Conservation (phyloP, 2,329 filamentous ascomycete species). For the Phoma herbarum region DNA sequence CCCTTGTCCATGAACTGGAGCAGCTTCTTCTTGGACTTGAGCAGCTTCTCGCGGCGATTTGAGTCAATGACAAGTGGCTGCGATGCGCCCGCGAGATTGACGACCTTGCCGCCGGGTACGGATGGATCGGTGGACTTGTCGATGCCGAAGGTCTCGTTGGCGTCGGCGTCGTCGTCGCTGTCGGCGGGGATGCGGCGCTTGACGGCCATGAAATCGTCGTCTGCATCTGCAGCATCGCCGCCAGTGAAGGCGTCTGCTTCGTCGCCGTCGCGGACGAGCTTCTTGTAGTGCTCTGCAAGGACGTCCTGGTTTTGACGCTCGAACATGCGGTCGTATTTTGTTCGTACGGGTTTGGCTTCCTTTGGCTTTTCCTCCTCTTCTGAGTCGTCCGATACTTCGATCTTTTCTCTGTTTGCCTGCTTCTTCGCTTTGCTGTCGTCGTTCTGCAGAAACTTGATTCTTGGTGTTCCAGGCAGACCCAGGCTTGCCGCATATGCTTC, state of each 20-base stretch:
- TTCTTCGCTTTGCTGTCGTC: constrained; percentile 87
- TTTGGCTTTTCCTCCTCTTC: constrained; percentile 63
- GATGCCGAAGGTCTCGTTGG: constrained; percentile 30
- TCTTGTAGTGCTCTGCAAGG: constrained; percentile 90
- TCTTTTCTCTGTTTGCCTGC: constrained; percentile 77
- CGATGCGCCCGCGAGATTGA: constrained; percentile 71
- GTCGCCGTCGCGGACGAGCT: constrained; percentile 71
- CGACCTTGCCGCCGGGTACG: constrained; percentile 61
- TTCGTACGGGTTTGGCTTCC: constrained; percentile 75
- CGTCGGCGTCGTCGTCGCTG: constrained; percentile 61
- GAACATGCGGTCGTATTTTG: constrained; percentile 98
- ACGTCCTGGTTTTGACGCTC: constrained; percentile 96
- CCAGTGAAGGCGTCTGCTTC: constrained; percentile 51
- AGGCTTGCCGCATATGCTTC: constrained; percentile 87
- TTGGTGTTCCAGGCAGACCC: constrained; percentile 88
- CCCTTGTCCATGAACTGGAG: constrained; percentile 89
- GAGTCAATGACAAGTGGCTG: constrained; percentile 87
- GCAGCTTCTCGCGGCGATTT: constrained; percentile 93
- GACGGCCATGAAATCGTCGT: constrained; percentile 84
- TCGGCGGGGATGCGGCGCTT: constrained; percentile 85
- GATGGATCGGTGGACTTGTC: constrained; percentile 53
- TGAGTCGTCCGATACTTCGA: constrained; percentile 67
- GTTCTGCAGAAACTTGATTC: constrained; percentile 92
- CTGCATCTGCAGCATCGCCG: constrained; percentile 61
- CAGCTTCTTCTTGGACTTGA: constrained; percentile 93